Base-by-base conservation (phyloP, 805 yeast species). In the Barnettozyma vustinii region DNA sequence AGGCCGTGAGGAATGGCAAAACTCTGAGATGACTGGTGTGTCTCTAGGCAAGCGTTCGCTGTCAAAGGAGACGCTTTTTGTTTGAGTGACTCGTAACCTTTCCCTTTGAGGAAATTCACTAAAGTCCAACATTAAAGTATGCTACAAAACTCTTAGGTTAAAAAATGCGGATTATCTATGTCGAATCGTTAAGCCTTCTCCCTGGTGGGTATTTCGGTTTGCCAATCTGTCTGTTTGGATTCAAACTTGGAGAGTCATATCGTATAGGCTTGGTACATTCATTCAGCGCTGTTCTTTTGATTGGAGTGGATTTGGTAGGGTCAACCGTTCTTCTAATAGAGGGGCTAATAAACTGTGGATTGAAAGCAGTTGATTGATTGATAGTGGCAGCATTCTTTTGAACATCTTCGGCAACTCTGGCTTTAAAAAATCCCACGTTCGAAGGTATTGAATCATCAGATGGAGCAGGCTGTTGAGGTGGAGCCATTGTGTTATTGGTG, bases 261-360 rank as follows among this genome's bases (percentile, higher is more conserved):
- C 65, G 47, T n/a, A 57, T 39, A 1, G 56, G 32, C 21, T 47
- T 53, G 3, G 54, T 30, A 9, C 52, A 52, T 19, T 36, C 54
- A 16, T 18, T 18, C 21, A 18, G 15, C 16, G 39, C 15, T 2
- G 69, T 37, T 49, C 81, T 67, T 50, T 77, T 78, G 2, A 85
- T 70, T 2, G 86, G 90, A 4, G 80, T 77, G 0, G 91, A 84
- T 49, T 77, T 81, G 1, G 75, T 72, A 42, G 84, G 92, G 62
- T 86, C 90, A 13, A 84, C 70, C 0, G 84, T 81, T 47, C 80
- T 76, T 53, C 72, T 75, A 13, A 74, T 76, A 6, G 79, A 79
- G 40, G 77, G 79, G 46, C 76, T 77, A 59, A 80, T 77, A 53
- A 74, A 79, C 45, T 75, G 78, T 0, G 86, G 80, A 43, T 83